phyloP scores from a whole-genome alignment of 306 rosid genomes.

The Inga oerstediana region DNA sequence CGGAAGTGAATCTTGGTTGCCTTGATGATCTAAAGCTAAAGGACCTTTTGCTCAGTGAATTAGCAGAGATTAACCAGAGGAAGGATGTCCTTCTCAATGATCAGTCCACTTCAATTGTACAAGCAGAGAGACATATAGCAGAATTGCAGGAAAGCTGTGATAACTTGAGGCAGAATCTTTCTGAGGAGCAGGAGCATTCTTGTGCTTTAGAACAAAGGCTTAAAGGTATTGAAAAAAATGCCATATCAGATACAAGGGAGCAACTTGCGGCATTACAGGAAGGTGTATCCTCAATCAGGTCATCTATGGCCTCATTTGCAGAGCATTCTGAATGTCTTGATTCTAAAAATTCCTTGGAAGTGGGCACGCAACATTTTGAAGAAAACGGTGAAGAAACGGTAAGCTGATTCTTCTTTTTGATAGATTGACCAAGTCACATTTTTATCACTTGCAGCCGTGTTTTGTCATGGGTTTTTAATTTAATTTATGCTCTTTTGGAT shows the following conservation, averaged over 20 bases:
- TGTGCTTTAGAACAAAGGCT: slow-evolving; percentile 59
- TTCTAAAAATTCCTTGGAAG: slow-evolving; percentile 43
- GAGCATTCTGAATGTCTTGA: slow-evolving; percentile 49
- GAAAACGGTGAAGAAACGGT: slow-evolving; percentile 60
- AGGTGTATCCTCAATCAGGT: slow-evolving; percentile 72
- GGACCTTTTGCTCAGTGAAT: slow-evolving; percentile 53
- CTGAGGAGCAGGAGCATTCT: slow-evolving; percentile 61
- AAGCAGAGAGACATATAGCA: slow-evolving; percentile 54
- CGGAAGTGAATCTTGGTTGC: slow-evolving; percentile 60
- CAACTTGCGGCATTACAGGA: slow-evolving; percentile 69
- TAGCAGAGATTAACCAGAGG: slow-evolving; percentile 48
- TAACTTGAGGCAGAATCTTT: slow-evolving; percentile 55
- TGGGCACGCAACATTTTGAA: slow-evolving; percentile 33
- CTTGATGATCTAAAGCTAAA: slow-evolving; percentile 53
- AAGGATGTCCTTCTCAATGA: slow-evolving; percentile 59
- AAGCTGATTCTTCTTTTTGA: slow-evolving; percentile 55
- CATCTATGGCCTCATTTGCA: slow-evolving; percentile 64
- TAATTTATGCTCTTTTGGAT: slow-evolving; percentile 45
- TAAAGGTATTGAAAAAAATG: slow-evolving; percentile 57
- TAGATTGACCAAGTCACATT: slow-evolving; percentile 38
- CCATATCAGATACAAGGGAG: slow-evolving; percentile 68
- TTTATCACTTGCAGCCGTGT: slow-evolving; percentile 39
- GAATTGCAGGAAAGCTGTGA: slow-evolving; percentile 55
- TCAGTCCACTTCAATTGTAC: slow-evolving; percentile 54
- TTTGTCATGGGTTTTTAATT: slow-evolving; percentile 38